Base-by-base conservation (phyloP, 352 stramenopile genomes). In the Phytophthora multivora region DNA sequence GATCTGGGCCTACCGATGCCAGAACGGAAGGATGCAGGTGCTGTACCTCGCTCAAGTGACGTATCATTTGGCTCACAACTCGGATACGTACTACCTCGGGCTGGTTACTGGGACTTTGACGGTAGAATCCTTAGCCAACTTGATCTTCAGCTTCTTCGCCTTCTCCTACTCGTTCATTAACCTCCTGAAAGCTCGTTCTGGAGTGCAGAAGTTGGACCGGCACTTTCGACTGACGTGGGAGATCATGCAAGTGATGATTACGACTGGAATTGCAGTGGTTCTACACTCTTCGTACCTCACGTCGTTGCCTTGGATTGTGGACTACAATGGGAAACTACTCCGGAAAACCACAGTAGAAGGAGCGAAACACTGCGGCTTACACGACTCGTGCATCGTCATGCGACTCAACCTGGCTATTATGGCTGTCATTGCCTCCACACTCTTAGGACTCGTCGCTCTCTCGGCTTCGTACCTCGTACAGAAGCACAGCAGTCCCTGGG, bases 121-220 rank as follows among this genome's bases (percentile, higher is more conserved):
- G 8, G 51, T 56, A 4, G 67, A 66, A 18, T 66, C 67, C 0
- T 5, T 73, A 13, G 42, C 39, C 0, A 74, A 74, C 11, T 40
- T 74, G 25, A 49, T 39, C 1, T 57, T 74, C 15, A 60, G 66
- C 43, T 74, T 74, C 40, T 74, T 74, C 38, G 54, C 40, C 31
- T 63, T 74, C 45, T 70, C 59, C n/a, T 74, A 74, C 33, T 63
- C 60, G 31, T 62, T 67, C 38, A 38, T 70, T 16, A 74, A 74
- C 38, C 26, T 74, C 12, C 4, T 67, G 1, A 70, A 67, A 46
- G 66, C 66, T 11, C 59, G 66, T 0, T 61, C 50, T 9, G 66
- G 66, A 1, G 50, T 60, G 0, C 66, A 74, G n/a, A 51, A 53
- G 11, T 46, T 74, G 2, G 66, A 74, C 39, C 53, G 66, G 1